phyloP scores from a whole-genome alignment of 345 rosid genomes.

The Populus alba region DNA sequence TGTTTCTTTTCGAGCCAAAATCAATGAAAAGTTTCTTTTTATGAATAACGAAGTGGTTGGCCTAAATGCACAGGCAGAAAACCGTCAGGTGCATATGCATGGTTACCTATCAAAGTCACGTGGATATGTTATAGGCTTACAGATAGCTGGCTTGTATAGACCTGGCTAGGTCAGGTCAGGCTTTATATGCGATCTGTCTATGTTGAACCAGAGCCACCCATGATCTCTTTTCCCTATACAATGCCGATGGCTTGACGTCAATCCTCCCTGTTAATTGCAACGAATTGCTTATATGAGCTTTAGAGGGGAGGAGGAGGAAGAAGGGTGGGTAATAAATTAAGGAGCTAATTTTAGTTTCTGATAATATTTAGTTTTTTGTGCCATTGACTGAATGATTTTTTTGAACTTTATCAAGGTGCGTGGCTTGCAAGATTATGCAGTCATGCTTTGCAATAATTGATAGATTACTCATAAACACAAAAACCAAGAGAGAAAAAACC shows the following conservation, averaged over 20 bases:
- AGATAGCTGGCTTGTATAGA: neutral
- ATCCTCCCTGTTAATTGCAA: neutral
- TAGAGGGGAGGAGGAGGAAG: neutral
- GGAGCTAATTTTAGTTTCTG: too few species aligned
- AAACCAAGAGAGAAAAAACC: too few species aligned
- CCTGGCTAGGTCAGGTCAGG: neutral
- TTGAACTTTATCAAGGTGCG: too few species aligned
- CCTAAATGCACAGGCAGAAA: neutral
- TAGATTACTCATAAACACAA: too few species aligned
- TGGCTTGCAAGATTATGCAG: too few species aligned
- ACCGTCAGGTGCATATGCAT: conserved; percentile 1
- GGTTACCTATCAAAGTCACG: conserved; percentile 9
- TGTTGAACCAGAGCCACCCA: conserved; percentile 2
- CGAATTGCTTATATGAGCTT: neutral
- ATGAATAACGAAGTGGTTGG: neutral
- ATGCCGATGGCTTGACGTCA: too few species aligned
- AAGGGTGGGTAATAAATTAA: neutral
- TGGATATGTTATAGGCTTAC: neutral
- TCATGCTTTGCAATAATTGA: too few species aligned
- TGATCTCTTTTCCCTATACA: neutral
- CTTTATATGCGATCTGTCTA: conserved; percentile 14
- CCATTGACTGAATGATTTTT: too few species aligned
- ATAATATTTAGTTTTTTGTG: too few species aligned
- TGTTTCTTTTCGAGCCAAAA: neutral
- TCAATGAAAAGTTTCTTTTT: neutral